Base-by-base conservation (phyloP, 768 basidiomycete species). In the Cytidiella melzeri region DNA sequence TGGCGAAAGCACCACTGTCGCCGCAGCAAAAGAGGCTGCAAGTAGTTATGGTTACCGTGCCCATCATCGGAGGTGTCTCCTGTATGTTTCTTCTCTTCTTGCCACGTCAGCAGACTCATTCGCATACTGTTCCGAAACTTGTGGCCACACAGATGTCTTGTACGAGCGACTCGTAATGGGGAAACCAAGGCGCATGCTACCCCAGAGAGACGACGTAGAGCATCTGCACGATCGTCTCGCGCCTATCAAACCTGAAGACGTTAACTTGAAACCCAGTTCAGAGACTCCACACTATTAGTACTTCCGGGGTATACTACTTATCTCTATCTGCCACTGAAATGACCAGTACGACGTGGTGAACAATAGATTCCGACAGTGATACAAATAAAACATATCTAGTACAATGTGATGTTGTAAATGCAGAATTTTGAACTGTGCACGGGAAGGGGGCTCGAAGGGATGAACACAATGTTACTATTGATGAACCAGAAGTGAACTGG, bases 21-120 rank as follows among this genome's bases (percentile, higher is more conserved):
- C 71, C 71, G 9, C 70, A 77, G 57, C 72, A 71, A 37, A 69
- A 65, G 39, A 65, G 68, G 51, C 61, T 74, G 45, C 72, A 72
- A 19, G 75, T 71, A 25, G 74, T 87, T 50, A 80, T 87, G 38
- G 69, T 83, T 38, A 72, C 83, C 0, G 54, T 81, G 11, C 84
- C 84, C 4, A 73, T 87, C 34, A 79, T 85, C 43, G 79, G 73
- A 25, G 82, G 75, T 6, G 78, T 78, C 13, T 76, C 80, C 46
- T 73, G 84, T 87, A 47, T 51, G 79, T 71, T 9, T 5, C 37
- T 12, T 20, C 39, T 42, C 42, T 24, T 30, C 23, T 44, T 25
- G 36, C 41, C 25, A 34, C 21, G 34, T 18, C 7, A 34, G n/a
- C n/a, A n/a, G n/a, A n/a, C n/a, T n/a, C n/a, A n/a, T n/a, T n/a